phyloP scores from a whole-genome alignment of 2,329 filamentous ascomycete genomes.

The Hymenoscyphus fraxineus region DNA sequence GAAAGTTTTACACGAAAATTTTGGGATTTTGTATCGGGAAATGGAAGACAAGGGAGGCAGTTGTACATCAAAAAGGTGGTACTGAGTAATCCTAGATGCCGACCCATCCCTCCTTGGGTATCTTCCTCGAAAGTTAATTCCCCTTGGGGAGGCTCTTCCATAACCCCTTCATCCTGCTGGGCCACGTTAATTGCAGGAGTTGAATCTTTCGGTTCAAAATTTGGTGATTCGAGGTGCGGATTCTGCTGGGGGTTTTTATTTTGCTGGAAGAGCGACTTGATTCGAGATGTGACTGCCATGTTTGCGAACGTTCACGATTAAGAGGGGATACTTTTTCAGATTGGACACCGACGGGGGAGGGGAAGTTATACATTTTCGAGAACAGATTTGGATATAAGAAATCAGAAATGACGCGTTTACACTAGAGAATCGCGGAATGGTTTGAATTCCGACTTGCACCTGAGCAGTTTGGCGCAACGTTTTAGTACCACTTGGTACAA shows the following conservation, averaged over 20 bases:
- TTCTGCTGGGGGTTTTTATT: neutral
- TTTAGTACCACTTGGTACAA: neutral
- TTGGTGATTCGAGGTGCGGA: neutral
- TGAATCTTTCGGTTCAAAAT: neutral
- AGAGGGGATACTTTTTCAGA: too few species aligned
- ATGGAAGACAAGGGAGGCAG: neutral
- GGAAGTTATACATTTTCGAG: neutral
- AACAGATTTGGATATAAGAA: neutral
- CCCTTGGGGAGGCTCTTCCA: constrained; percentile 1
- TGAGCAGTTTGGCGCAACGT: neutral
- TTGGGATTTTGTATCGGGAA: neutral
- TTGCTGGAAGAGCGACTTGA: neutral
- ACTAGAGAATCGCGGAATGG: neutral
- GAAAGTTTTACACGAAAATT: neutral
- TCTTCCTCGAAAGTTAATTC: constrained; percentile 21
- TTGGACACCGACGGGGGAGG: neutral
- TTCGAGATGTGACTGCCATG: neutral
- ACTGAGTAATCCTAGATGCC: constrained; percentile 20
- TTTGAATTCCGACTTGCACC: neutral
- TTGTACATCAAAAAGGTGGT: constrained; percentile 22
- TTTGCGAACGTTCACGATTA: neutral
- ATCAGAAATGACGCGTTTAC: neutral
- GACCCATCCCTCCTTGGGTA: constrained; percentile 19
- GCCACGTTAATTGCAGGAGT: neutral
- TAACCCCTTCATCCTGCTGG: neutral